Evolutionary conservation across 805 yeast species (phyloP).

Genomic region (Wickerhamomyces subpelliculosus): DNA sequence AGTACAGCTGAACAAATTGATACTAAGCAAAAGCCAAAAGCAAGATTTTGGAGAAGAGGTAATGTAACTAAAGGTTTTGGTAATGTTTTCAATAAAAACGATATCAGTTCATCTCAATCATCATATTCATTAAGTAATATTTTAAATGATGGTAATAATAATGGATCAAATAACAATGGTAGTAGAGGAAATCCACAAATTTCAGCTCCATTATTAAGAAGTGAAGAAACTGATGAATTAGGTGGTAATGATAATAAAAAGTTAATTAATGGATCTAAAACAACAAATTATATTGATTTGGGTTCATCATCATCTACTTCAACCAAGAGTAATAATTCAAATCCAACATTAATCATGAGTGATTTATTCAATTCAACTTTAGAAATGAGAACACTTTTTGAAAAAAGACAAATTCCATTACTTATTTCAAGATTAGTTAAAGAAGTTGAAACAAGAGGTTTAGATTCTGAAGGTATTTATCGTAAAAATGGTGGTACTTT

Average conservation of each 20-base stretch:
- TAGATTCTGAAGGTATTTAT: slow-evolving; percentile 81
- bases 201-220: slow-evolving; percentile 29
- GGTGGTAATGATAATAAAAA: slow-evolving; percentile 31
- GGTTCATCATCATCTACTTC: slow-evolving; percentile 2
- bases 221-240: slow-evolving; percentile 23
- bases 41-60: slow-evolving; percentile 26
- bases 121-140: slow-evolving; percentile 11
- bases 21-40: slow-evolving; percentile 21
- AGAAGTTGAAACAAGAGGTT: slow-evolving; percentile 73
- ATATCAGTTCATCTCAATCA: slow-evolving; percentile 16
- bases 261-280: slow-evolving; percentile 19
- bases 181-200: slow-evolving; percentile 20
- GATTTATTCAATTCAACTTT: slow-evolving; percentile 39
- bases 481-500: slow-evolving; percentile 59
- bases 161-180: not conserved
- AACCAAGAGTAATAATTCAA: not conserved
- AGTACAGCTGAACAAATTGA: slow-evolving; percentile 7
- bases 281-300: slow-evolving; percentile 3
- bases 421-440: slow-evolving; percentile 64
- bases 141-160: slow-evolving; percentile 6
- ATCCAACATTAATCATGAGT: slow-evolving; percentile 11
- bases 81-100: slow-evolving; percentile 12
- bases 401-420: slow-evolving; percentile 58
- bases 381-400: slow-evolving; percentile 55
- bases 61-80: slow-evolving; percentile 7